Conservation (phyloP, 208 protist genomes). For the Balamuthia mandrillaris region DNA sequence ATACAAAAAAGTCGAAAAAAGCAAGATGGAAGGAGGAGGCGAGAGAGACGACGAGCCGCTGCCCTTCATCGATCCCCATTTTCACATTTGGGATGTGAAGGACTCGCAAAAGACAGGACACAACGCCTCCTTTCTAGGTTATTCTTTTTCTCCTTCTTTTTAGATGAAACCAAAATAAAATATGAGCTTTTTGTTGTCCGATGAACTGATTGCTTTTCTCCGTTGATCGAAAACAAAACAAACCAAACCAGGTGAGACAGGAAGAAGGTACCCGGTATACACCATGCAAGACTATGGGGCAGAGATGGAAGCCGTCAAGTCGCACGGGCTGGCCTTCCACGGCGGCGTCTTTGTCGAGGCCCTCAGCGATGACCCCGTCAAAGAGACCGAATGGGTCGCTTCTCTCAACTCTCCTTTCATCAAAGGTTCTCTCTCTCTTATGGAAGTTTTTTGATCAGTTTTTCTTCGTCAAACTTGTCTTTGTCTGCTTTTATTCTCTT, state of each 20-base stretch:
- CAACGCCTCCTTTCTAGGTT: too few species aligned
- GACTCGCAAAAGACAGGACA: not conserved
- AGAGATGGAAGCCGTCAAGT: not conserved
- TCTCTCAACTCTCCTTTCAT: too few species aligned
- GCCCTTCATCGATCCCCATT: not conserved
- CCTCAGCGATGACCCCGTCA: not conserved
- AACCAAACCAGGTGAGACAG: not conserved
- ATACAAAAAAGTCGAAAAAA: too few species aligned
- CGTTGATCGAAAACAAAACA: too few species aligned
- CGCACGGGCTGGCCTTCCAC: not conserved
- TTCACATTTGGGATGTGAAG: not conserved
- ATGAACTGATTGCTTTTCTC: not conserved
- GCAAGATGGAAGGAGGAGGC: not conserved
- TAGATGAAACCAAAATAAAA: too few species aligned
- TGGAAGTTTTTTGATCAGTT: too few species aligned
- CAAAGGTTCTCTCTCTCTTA: too few species aligned
- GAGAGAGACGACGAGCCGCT: too few species aligned
- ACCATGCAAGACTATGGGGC: not conserved
- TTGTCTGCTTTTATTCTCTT: too few species aligned
- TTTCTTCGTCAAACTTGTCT: too few species aligned
- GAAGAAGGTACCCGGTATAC: not conserved
- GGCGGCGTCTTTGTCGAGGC: conserved; percentile 12
- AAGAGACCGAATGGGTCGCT: not conserved
- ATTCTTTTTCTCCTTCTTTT: too few species aligned
- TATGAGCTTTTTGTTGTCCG: too few species aligned